Evolutionary conservation across 768 basidiomycete species (phyloP), one percentile per base, ranked within the genome.

Genomic region (Leccinum truebloodii): DNA sequence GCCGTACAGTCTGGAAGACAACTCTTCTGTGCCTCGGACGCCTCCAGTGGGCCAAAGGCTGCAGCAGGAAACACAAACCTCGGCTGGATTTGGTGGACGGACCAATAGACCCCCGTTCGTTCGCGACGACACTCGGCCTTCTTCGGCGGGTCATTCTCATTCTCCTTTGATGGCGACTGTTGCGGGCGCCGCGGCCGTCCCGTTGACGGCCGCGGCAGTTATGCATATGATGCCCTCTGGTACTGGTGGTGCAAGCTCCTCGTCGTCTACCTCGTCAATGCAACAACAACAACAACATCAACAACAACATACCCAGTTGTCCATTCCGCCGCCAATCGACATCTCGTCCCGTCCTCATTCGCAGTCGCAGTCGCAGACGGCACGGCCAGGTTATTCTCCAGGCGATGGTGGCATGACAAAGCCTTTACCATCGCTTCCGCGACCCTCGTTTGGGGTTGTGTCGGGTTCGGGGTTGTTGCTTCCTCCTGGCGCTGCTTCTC

Each of bases 1-100:
- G 1, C 88, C 89, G 20, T 91, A 92, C 66, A 80, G 83, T 16
- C 81, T 87, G 59, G 84, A 68, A n/a, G 78, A 78, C 1, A 48
- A 57, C 18, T 30, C 57, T 0, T 30, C 57, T 1, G 35, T n/a
- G 22, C 51, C 30, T 7, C 55, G 39, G 37, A 58, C 34, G 18
- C 35, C 7, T 24, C 54, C 8, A 10, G 39, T 2, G 41, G 44
- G 10, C 2, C 28, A 30, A 37, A 4, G 10, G 16, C 28, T 3
- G 4, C 57, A 54, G 16, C 41, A 58, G n/a, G 30, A 32, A 7
- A 1, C 57, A 2, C 39, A 32, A 16, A 9, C 57, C 4, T 7
- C 13, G 28, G 50, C 18, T 18, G 18, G 39, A 6, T 12, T 14
- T 20, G n/a, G 44, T 39, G 59, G 50, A 30, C 20, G 50, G 35